phyloP scores from a whole-genome alignment of 2,329 filamentous ascomycete species.

The Fusarium sororula region DNA sequence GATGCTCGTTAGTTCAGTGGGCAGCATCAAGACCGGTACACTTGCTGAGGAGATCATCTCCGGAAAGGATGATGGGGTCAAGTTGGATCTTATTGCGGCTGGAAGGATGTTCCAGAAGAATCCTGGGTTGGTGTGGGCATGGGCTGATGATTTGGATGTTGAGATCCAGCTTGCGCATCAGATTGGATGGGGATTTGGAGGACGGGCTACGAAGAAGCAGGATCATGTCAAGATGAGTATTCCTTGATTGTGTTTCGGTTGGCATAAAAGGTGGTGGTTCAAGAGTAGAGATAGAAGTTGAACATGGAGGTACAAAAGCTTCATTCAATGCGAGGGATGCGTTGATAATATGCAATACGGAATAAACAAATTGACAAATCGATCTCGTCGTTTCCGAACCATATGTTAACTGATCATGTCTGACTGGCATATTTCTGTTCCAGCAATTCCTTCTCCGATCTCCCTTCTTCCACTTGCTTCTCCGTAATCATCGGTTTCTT shows the following conservation, averaged over 20 bases:
- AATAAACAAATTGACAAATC: background rate
- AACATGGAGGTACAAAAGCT: background rate
- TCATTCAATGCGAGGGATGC: background rate
- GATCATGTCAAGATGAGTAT: conserved; percentile 14
- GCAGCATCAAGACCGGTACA: conserved; percentile 56
- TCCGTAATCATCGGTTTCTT: conserved; percentile 3
- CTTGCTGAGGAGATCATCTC: conserved; percentile 59
- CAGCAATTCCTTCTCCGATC: background rate
- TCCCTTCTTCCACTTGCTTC: conserved; percentile 11
- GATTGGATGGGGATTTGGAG: conserved; percentile 65
- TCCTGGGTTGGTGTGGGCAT: conserved; percentile 64
- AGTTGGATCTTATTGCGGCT: conserved; percentile 59
- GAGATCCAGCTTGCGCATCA: conserved; percentile 60
- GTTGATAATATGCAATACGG: background rate
- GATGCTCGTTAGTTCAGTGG: conserved; percentile 57
- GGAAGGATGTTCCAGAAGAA: conserved; percentile 68
- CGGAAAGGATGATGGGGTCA: conserved; percentile 47
- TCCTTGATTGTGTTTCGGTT: background rate
- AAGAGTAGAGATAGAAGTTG: background rate
- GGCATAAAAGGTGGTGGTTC: fast-evolving
- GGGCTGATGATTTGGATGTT: conserved; percentile 62
- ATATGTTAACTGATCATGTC: background rate
- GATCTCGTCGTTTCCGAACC: fast-evolving
- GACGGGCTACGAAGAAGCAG: conserved; percentile 42
- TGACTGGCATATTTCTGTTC: background rate